A percentile compares a stretch with the other conserved stretches of the same genome.
Evolutionary conservation across 306 rosid genomes (phyloP).

Genomic region (Casuarina glauca): DNA sequence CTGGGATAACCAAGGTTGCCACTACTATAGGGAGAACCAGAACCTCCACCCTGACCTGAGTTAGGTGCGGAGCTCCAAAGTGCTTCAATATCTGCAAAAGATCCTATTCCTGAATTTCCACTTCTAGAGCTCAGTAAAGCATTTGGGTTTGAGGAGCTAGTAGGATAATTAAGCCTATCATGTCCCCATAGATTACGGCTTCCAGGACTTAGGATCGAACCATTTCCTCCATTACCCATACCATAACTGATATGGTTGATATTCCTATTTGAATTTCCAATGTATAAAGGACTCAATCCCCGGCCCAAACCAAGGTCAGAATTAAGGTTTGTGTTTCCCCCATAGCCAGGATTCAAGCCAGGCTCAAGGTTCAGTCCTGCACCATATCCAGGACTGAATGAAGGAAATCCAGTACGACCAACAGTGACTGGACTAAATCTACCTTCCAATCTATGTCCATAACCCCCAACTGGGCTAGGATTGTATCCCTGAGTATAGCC

Average conservation of each 20-base stretch:
- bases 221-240: constrained; percentile 33
- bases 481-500: constrained; percentile 50
- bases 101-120: constrained; percentile 51
- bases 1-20: constrained; percentile 48
- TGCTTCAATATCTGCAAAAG: constrained; percentile 54
- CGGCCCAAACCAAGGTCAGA: constrained; percentile 39
- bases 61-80: constrained; percentile 63
- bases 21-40: constrained; percentile 49
- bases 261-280: constrained; percentile 50
- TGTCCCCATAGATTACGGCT: constrained; percentile 48
- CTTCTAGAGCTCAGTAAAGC: constrained; percentile 43
- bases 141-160: constrained; percentile 36
- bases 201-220: constrained; percentile 29
- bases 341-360: constrained; percentile 38
- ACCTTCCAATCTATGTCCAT: constrained; percentile 44
- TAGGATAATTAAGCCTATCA: constrained; percentile 33
- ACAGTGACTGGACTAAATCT: constrained; percentile 44
- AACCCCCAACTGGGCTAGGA: constrained; percentile 44
- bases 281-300: constrained; percentile 32
- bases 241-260: constrained; percentile 37
- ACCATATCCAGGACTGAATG: constrained; percentile 47
- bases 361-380: constrained; percentile 47
- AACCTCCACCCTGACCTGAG: constrained; percentile 47
- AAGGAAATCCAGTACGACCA: constrained; percentile 50
- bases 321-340: constrained; percentile 35